Percentiles rank a stretch among this genome's conserved stretches.
These are phyloP conservation scores for Glycine tomentella DNA, from an alignment of 306 rosid genomes.

Conservation along the genomic window DNA sequence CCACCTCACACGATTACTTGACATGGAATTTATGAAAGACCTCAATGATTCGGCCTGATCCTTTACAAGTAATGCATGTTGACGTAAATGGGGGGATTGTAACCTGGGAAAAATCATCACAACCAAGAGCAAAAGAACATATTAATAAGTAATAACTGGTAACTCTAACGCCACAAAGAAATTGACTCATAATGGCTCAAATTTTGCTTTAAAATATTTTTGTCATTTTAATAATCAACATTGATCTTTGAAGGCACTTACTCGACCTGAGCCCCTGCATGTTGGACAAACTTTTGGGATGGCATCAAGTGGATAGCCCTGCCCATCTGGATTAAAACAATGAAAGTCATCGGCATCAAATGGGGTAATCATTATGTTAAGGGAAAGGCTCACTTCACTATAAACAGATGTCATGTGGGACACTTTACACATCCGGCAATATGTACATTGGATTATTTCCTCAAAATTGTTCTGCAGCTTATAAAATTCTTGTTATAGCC, in stretches of 20 bases:
- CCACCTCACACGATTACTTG: constrained; percentile 36
- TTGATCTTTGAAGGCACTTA: constrained; percentile 66
- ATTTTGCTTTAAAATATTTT: constrained; percentile 29
- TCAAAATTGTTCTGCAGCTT: constrained; percentile 26
- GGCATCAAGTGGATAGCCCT: constrained; percentile 77
- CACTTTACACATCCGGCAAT: constrained; percentile 4
- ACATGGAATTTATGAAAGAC: constrained; percentile 53
- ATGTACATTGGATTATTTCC: constrained; percentile 29
- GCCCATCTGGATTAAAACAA: constrained; percentile 71
- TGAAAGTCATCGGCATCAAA: constrained; percentile 26
- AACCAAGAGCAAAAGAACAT: constrained; percentile 38
- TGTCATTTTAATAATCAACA: constrained; percentile 42
- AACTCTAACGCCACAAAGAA: constrained; percentile 14
- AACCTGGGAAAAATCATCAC: constrained; percentile 62
- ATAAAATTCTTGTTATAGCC: constrained; percentile 18
- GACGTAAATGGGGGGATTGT: constrained; percentile 96
- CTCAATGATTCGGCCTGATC: constrained; percentile 79
- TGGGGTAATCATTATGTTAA: constrained; percentile 30
- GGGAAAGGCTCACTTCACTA: constrained; percentile 39
- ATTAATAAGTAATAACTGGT: constrained; percentile 19
- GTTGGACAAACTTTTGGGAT: constrained; percentile 79
- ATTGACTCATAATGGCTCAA: constrained; percentile 38
- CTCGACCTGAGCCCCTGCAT: constrained; percentile 93
- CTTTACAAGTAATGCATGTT: constrained; percentile 87
- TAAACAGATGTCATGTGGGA: constrained; percentile 11